phyloP scores from a whole-genome alignment of 2,329 filamentous ascomycete species.

The Sporothrix pseudoabietina region DNA sequence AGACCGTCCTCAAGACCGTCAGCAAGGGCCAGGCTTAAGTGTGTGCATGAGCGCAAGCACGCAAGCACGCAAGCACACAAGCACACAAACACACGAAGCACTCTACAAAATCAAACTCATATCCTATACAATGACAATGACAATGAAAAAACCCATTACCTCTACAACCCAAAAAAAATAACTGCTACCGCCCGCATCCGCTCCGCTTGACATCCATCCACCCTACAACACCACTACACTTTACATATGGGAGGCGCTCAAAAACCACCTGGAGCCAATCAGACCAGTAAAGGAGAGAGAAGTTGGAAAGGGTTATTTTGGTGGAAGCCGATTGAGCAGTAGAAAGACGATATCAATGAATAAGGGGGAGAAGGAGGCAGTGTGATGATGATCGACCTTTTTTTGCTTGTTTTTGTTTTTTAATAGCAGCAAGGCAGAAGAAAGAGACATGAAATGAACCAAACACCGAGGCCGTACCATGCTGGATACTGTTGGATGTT shows the following conservation, averaged over 20 bases:
- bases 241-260: conserved; percentile 8
- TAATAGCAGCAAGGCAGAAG: conserved; percentile 17
- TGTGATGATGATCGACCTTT: not conserved
- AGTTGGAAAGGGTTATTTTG: not conserved
- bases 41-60: not conserved
- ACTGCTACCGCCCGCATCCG: conserved; percentile 4
- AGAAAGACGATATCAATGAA: conserved; percentile 24
- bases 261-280: not conserved
- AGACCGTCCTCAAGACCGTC: conserved; percentile 67
- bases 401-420: conserved; percentile 21
- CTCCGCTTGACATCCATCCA: conserved; percentile 12
- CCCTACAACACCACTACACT: not conserved
- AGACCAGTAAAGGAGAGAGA: not conserved
- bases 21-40: conserved; percentile 61
- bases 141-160: not conserved
- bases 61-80: not conserved
- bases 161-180: conserved; percentile 1
- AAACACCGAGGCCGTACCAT: not conserved
- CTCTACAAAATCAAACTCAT: conserved; percentile 36
- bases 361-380: not conserved
- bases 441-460: conserved; percentile 19
- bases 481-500: not conserved
- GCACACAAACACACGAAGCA: too few species aligned
- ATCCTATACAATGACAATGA: conserved; percentile 13
- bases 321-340: not conserved